Base-by-base conservation (phyloP, 805 yeast genomes). In the Wickerhamomyces strasburgensis region DNA sequence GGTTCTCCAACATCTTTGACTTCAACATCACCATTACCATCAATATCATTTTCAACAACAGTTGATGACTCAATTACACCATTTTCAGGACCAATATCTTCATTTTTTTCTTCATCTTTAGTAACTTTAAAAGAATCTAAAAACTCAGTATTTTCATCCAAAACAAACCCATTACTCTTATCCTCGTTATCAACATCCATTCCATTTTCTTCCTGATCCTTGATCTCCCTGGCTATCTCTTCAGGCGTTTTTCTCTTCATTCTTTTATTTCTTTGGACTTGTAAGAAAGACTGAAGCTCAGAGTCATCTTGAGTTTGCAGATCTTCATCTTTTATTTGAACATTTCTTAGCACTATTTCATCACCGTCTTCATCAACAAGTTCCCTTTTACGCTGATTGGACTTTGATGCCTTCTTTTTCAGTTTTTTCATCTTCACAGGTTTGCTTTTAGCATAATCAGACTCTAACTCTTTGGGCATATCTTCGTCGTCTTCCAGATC, bases 71-170 rank as follows among this genome's bases (percentile, higher is more conserved):
- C n/a, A n/a, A n/a, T n/a, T n/a, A n/a, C 5, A 1, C 35, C 38
- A 10, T 21, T 33, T 29, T 33, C 32, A n/a, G 17, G 17, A 14
- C 10, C 16, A n/a, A n/a, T 24, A 7, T 15, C 28, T 5, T 19
- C 5, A 9, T 25, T 30, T 14, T 25, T 28, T 14, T 33, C 38
- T 15, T 23, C 41, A n/a, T 25, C 30, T 6, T 23, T 43, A n/a
- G 27, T 33, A 1, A 25, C 40, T 21, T 52, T 53, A 1, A 57
- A 38, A 1, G 49, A 37, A n/a, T 49, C 48, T 33, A 67, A 45
- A 36, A 67, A 66, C 31, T 64, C 68, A 3, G 54, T 37, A 14
- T 54, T 62, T 33, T 66, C 72, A 46, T 63, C 62, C 15, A 65
- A 42, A 2, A 49, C 36, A 14, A 58, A 34, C 6, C 57, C 60